Conservation (phyloP, 768 basidiomycete genomes). For the Cyathus striatus region DNA sequence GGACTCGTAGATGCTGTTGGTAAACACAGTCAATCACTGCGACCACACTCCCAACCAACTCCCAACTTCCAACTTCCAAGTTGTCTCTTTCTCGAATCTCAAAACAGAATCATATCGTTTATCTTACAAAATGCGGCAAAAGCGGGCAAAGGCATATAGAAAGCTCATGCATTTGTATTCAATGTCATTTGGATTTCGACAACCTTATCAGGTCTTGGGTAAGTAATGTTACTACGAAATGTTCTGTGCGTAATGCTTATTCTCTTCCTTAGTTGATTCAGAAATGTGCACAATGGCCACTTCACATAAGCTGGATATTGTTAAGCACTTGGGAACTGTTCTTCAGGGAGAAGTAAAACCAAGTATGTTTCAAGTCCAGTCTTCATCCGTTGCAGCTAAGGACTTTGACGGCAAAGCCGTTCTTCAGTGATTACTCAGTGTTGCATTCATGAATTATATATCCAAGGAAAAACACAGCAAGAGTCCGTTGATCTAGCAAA, state of each 20-base stretch:
- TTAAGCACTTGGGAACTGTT: conserved; percentile 68
- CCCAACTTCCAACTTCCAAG: not conserved
- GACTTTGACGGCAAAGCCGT: conserved; percentile 37
- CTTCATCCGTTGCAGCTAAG: conserved; percentile 12
- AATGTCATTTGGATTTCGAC: conserved; percentile 83
- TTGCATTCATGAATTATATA: conserved; percentile 90
- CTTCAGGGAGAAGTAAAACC: conserved; percentile 88
- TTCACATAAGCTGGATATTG: conserved; percentile 69
- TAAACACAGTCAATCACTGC: not conserved
- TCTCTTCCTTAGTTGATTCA: conserved; percentile 61
- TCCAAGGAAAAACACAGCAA: conserved; percentile 71
- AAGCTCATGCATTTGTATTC: conserved; percentile 92
- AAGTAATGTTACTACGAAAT: conserved; percentile 13
- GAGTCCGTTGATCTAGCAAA: conserved; percentile 85
- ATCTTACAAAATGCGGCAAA: conserved; percentile 73
- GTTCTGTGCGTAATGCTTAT: conserved; percentile 7
- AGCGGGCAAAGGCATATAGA: conserved; percentile 90
- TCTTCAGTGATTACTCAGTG: conserved; percentile 96
- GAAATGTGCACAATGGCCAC: conserved; percentile 72
- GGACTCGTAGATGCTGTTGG: not conserved
- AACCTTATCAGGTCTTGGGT: conserved; percentile 94
- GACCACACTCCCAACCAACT: not conserved
- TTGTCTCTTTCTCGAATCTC: conserved; percentile 1
- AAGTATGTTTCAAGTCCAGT: conserved; percentile 52
- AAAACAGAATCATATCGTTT: no score